These are phyloP conservation scores for Salix viminalis DNA, from an alignment of 345 rosid species.

Conservation along the genomic window DNA sequence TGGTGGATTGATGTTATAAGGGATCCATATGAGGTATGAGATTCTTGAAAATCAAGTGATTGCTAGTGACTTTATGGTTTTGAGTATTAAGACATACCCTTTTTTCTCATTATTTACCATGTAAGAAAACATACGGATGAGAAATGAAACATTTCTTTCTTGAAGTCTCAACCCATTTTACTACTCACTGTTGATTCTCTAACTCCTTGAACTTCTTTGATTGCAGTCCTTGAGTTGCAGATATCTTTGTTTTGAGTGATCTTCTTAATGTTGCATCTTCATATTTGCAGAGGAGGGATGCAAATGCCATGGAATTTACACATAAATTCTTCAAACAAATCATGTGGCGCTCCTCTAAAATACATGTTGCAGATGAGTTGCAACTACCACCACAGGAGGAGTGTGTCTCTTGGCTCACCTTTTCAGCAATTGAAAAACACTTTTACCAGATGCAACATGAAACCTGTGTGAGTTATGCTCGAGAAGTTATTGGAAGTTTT, in stretches of 20 bases:
- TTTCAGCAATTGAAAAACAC: constrained; percentile 90
- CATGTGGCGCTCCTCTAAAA: constrained; percentile 97
- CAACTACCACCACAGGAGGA: constrained; percentile 92
- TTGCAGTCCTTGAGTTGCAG: not conserved
- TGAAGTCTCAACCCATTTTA: too few relatives aligned
- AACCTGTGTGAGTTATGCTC: constrained; percentile 85
- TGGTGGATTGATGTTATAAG: constrained; percentile 92
- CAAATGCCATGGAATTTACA: constrained; percentile 69
- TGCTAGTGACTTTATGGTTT: not conserved
- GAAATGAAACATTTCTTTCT: too few relatives aligned
- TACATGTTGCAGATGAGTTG: constrained; percentile 85
- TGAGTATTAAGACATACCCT: not conserved
- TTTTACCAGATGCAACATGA: constrained; percentile 96
- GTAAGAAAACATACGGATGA: too few relatives aligned
- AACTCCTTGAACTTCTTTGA: not conserved
- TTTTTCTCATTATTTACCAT: not conserved
- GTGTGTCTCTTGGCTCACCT: constrained; percentile 73
- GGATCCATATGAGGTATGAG: constrained; percentile 82
- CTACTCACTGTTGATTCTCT: not conserved
- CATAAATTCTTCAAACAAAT: constrained; percentile 70
- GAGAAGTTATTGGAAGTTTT: constrained; percentile 77
- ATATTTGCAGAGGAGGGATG: constrained; percentile 58
- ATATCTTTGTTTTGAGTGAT: not conserved
- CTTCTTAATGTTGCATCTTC: constrained; percentile 5
- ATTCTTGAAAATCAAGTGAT: not conserved